phyloP scores from a whole-genome alignment of 2,329 filamentous ascomycete species.

The Penicillium hordei region DNA sequence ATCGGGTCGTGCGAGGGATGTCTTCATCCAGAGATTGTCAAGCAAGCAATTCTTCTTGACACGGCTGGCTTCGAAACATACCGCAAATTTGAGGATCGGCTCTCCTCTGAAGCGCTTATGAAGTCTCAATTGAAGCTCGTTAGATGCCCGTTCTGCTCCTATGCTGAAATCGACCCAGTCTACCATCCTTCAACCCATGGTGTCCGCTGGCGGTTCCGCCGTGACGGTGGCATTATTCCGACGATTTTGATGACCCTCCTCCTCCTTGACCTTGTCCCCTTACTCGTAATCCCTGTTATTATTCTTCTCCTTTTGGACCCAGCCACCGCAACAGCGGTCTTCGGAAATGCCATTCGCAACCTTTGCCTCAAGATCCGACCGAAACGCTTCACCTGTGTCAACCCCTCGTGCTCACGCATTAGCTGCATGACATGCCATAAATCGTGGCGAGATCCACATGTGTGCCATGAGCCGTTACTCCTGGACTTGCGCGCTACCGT shows the following conservation, averaged over 20 bases:
- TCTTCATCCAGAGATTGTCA: slow-evolving; percentile 68
- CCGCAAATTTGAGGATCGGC: slow-evolving; percentile 72
- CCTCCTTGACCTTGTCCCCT: slow-evolving; percentile 45
- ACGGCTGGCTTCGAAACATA: slow-evolving; percentile 70
- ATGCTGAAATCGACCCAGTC: slow-evolving; percentile 81
- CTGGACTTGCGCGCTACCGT: slow-evolving; percentile 83
- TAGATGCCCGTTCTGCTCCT: slow-evolving; percentile 86
- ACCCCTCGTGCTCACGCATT: slow-evolving; percentile 63
- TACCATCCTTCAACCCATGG: slow-evolving; percentile 59
- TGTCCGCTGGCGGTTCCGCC: slow-evolving; percentile 57
- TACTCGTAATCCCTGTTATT: slow-evolving; percentile 53
- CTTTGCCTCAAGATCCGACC: slow-evolving; percentile 70
- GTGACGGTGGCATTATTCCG: slow-evolving; percentile 52
- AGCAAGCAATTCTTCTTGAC: slow-evolving; percentile 68
- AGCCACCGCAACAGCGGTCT: slow-evolving; percentile 49
- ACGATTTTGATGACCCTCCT: slow-evolving; percentile 50
- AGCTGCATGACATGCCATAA: slow-evolving; percentile 84
- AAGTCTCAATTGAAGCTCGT: slow-evolving; percentile 73
- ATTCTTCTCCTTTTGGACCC: slow-evolving; percentile 59
- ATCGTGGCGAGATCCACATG: slow-evolving; percentile 82
- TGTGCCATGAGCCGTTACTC: slow-evolving; percentile 81
- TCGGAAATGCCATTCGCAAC: slow-evolving; percentile 63
- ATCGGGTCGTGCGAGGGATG: slow-evolving; percentile 69
- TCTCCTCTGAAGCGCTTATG: slow-evolving; percentile 73
- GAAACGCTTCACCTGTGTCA: slow-evolving; percentile 74